A percentile compares a stretch with the other conserved stretches of the same genome.
These are phyloP conservation scores for Hypseocharis bilobata DNA, from an alignment of 441 rosid species.

Conservation along the genomic window DNA sequence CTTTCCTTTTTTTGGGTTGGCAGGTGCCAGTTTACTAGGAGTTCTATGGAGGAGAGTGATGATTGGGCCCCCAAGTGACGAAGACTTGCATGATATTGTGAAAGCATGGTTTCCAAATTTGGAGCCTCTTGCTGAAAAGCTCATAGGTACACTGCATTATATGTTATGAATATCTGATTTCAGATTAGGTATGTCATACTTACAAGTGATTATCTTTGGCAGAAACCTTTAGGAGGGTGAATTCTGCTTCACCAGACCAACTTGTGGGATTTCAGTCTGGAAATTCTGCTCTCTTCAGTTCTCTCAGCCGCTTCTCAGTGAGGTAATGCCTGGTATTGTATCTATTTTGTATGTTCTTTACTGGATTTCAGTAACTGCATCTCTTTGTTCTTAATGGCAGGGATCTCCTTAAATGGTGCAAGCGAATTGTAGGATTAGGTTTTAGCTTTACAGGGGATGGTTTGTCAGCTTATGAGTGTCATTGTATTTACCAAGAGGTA, in stretches of 20 bases:
- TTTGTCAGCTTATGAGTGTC: conserved; percentile 45
- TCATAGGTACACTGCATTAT: conserved; percentile 50
- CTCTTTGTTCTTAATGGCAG: conserved; percentile 40
- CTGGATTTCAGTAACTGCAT: conserved; percentile 10
- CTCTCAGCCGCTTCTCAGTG: conserved; percentile 53
- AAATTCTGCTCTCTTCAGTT: conserved; percentile 33
- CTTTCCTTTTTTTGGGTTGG: conserved; percentile 17
- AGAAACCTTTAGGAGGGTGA: conserved; percentile 67
- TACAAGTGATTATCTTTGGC: conserved; percentile 25
- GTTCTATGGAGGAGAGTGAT: conserved; percentile 80
- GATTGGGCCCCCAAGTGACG: conserved; percentile 56
- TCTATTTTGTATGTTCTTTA: conserved; percentile 10
- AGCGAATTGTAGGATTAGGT: conserved; percentile 51
- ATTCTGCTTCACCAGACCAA: conserved; percentile 32
- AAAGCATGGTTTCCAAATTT: conserved; percentile 59
- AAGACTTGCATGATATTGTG: conserved; percentile 58
- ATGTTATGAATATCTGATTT: conserved; percentile 17
- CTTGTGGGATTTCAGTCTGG: conserved; percentile 33
- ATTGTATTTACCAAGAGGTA: conserved; percentile 71
- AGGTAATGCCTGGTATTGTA: conserved; percentile 39
- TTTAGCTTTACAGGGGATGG: conserved; percentile 23
- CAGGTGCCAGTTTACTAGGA: conserved; percentile 66
- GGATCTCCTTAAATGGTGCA: conserved; percentile 97
- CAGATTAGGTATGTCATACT: conserved; percentile 11
- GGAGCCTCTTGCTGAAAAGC: conserved; percentile 52